Base-by-base conservation (phyloP, 2,329 filamentous ascomycete genomes). In the Aspergillus tamarii region DNA sequence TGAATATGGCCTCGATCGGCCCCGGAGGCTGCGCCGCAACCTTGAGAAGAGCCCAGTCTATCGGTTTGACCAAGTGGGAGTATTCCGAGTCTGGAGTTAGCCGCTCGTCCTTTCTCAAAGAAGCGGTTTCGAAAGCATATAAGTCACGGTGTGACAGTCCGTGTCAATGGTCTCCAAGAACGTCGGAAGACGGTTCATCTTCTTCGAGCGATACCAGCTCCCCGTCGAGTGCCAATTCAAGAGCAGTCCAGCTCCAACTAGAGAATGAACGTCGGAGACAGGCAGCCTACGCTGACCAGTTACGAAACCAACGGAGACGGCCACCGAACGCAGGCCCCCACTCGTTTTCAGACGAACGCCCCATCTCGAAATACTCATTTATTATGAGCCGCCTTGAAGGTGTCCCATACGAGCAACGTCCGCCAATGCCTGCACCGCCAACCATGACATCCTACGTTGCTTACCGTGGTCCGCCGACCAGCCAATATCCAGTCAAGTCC, bases 91-190 rank as follows among this genome's bases (percentile, higher is more conserved):
- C 73, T 43, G 81, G 79, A 54, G 77, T 79, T 50, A 85, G 81
- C 59, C 84, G 86, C 21, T 78, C 81, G 14, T 83, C 80, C 3
- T 90, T 90, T 74, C 79, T 90, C 62, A 86, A 86, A 63, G 85
- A 88, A 71, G 86, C 87, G 1, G 82, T 88, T 36, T 82, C 85
- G 1, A 84, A 85, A 26, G 81, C 87, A 23, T 89, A 89, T 73
- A 84, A 87, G 71, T 83, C 78, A 45, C 72, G 73, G 57, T 71
- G 70, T 63, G 67, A 65, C 3, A 53, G 45, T 26, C 45, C 65
- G 8, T 61, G 60, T 21, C 50, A 57, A 21, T 50, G 45, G 26
- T 54, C 53, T 16, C 56, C 50, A 2, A 52, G 48, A 41, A 43
- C 57, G 5, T 59, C 67, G n/a, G 64, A 61, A 23, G 48, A 64